Percentiles rank a stretch among this genome's conserved stretches.
phyloP scores from a whole-genome alignment of 1,139 yeast genomes.

The Geotrichum reessii region DNA sequence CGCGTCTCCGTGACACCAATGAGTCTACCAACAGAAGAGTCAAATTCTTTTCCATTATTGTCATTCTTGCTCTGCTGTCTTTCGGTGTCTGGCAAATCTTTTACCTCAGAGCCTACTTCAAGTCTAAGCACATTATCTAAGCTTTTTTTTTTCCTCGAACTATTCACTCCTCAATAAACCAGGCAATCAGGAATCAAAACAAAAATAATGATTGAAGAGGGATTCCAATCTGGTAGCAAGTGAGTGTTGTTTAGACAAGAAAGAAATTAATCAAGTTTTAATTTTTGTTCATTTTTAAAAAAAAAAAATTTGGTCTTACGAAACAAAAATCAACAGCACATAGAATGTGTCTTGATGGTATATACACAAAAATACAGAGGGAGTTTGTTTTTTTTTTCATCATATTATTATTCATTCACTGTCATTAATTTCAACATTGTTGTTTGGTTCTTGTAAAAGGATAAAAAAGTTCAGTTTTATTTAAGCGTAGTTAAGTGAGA shows the following conservation, averaged over 20 bases:
- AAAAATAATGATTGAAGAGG: too few relatives aligned
- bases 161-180: too few relatives aligned
- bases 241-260: too few relatives aligned
- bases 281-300: too few relatives aligned
- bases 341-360: background rate
- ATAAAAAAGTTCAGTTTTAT: too few relatives aligned
- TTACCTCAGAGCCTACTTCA: conserved; percentile 87
- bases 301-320: too few relatives aligned
- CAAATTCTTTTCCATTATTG: conserved; percentile 69
- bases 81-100: conserved; percentile 90
- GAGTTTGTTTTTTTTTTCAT: background rate
- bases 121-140: conserved; percentile 86
- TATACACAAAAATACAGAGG: background rate
- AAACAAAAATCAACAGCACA: background rate
- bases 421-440: background rate
- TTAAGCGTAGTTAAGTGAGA: too few relatives aligned
- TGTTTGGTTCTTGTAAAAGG: background rate
- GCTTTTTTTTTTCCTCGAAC: background rate
- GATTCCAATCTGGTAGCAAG: too few relatives aligned
- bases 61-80: conserved; percentile 61
- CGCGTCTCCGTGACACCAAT: conserved; percentile 89
- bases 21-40: conserved; percentile 83
- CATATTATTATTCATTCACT: too few relatives aligned
- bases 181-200: too few relatives aligned
- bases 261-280: too few relatives aligned